These are phyloP conservation scores for Metschnikowia shivogae DNA, from an alignment of 805 yeast genomes.

Conservation along the genomic window DNA sequence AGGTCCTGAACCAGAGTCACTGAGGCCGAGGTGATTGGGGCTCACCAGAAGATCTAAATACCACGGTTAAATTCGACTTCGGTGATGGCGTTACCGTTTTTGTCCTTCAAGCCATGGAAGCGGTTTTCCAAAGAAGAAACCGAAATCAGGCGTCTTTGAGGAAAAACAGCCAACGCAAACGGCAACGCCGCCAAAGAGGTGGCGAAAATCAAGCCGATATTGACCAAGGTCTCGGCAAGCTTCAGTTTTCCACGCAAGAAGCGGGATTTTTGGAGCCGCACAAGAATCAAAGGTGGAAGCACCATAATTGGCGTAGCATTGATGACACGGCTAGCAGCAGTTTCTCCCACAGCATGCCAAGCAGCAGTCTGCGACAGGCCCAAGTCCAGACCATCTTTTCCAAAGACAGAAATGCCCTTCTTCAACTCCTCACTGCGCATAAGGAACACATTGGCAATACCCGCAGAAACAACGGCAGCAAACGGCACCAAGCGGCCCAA, in stretches of 20 bases:
- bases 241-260: constrained; percentile 64
- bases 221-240: constrained; percentile 63
- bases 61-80: constrained; percentile 90
- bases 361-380: constrained; percentile 84
- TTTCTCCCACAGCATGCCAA: constrained; percentile 88
- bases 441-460: constrained; percentile 89
- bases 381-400: constrained; percentile 56
- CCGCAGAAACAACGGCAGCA: constrained; percentile 98
- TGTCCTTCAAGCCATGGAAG: constrained; percentile 58
- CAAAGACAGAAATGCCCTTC: constrained; percentile 74
- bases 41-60: constrained; percentile 41
- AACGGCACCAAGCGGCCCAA: constrained; percentile 90
- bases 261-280: constrained; percentile 64
- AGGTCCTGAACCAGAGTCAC: too few relatives aligned
- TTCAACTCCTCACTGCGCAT: constrained; percentile 95
- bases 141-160: constrained; percentile 70
- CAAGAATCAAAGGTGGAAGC: constrained; percentile 82
- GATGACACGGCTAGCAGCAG: constrained; percentile 90
- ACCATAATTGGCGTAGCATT: constrained; percentile 98
- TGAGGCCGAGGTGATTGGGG: neutral
- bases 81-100: constrained; percentile 52
- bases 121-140: constrained; percentile 60
- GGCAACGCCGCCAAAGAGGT: constrained; percentile 90
- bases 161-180: constrained; percentile 92
- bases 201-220: constrained; percentile 77